Evolutionary conservation across 140 eudicot species (phyloP), one percentile per base, ranked within the genome.

Genomic region (Bidens hawaiensis): DNA sequence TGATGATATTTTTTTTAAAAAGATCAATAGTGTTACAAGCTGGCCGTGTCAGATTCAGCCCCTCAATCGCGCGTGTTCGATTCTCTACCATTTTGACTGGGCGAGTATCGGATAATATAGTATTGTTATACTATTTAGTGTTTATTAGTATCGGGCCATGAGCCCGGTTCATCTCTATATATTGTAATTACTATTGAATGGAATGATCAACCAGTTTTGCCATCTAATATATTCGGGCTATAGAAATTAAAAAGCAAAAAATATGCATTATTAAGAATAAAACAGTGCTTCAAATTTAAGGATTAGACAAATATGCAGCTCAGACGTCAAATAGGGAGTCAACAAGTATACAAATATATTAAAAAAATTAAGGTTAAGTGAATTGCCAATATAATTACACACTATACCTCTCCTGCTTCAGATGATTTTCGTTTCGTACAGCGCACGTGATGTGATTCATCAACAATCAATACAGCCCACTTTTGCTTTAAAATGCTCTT

Each of bases 401-500:
- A 42, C 14, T 62, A 63, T 76, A 88, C 97, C 99, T 88, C 97
- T 73, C 80, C 85, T 21, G 88, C 70, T 79, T 85, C 99, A 63
- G 82, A 66, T 72, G 66, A 24, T 68, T 72, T 71, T 59, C 86
- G 74, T 70, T 81, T 94, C 8, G 89, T 69, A 75, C 97, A 94
- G 26, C 91, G 97, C 62, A 94, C 74, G 63, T 94, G 86, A 65
- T 94, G 99, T 63, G 99, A 94, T 83, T 94, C 99, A 75, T 94
- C 99, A 70, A 94, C 86, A 17, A 94, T 81, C 79, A 94, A 55
- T 64, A 93, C 79, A 43, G 80, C 82, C 99, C 99, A 94, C 28
- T 88, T 73, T 69, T 54, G 85, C 47, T 74, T 69, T 60, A 64
- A 54, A 59, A 94, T 81, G 81, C 88, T 85, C 56, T 74, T 86